phyloP scores from a whole-genome alignment of 108 stramenopile species.

The Schizochytrium sp. region DNA sequence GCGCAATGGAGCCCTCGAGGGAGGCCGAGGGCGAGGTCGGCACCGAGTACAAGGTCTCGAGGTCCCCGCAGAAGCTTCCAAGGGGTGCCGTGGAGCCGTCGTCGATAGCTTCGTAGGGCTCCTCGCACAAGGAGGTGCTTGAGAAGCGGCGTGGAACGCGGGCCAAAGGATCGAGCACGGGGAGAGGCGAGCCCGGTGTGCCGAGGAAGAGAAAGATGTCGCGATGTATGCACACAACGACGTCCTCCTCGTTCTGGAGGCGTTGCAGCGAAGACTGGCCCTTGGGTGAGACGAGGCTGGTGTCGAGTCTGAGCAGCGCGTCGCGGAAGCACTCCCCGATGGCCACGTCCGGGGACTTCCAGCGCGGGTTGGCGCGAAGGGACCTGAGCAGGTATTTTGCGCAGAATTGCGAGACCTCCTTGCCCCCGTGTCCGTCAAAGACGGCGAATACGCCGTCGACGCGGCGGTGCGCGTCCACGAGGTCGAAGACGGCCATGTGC shows the following conservation, averaged over 20 bases:
- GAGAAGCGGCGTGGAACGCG: neutral
- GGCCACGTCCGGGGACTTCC: neutral
- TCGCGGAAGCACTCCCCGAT: constrained; percentile 7
- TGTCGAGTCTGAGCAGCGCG: neutral
- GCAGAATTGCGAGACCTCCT: constrained; percentile 10
- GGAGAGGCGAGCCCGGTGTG: neutral
- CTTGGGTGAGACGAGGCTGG: neutral
- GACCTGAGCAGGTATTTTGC: neutral
- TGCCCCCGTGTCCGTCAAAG: constrained; percentile 9
- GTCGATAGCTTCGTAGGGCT: too few species aligned
- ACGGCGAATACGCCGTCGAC: neutral
- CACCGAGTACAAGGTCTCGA: too few species aligned
- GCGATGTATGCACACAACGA: neutral
- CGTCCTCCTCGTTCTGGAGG: neutral
- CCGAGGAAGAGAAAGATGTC: neutral
- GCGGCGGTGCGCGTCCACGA: neutral
- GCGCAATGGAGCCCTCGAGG: too few species aligned
- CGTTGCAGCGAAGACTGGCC: neutral
- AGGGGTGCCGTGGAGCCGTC: too few species aligned
- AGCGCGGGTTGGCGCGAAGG: neutral
- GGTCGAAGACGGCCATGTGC: neutral
- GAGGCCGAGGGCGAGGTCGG: too few species aligned
- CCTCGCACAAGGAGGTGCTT: too few species aligned
- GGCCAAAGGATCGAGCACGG: neutral
- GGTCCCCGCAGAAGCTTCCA: too few species aligned